A percentile compares a stretch with the other conserved stretches of the same genome.
These are phyloP conservation scores for Platismatia glauca DNA, from an alignment of 495 filamentous ascomycete species.

Conservation along the genomic window DNA sequence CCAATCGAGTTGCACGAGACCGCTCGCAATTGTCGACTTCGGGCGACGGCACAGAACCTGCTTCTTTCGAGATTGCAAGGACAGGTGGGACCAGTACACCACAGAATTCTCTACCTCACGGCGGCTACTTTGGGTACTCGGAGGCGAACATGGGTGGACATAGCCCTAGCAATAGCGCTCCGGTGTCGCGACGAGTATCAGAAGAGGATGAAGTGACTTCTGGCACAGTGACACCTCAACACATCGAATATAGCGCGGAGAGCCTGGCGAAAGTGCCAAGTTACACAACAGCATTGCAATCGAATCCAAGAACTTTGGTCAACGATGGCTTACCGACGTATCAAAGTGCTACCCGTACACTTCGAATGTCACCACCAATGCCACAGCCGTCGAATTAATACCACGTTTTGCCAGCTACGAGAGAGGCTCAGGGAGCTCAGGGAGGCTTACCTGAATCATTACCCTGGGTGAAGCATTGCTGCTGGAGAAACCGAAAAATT, in stretches of 20 bases:
- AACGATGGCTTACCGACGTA: constrained; percentile 31
- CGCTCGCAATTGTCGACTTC: constrained; percentile 20
- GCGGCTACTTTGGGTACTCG: constrained; percentile 9
- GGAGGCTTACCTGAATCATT: too few species aligned
- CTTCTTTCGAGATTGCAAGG: neutral
- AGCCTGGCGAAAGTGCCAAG: constrained; percentile 67
- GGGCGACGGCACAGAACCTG: constrained; percentile 8
- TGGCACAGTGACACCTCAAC: constrained; percentile 50
- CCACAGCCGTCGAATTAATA: neutral
- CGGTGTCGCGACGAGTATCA: constrained; percentile 50
- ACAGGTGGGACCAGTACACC: neutral
- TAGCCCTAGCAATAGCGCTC: constrained; percentile 31
- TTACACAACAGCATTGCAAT: constrained; percentile 66
- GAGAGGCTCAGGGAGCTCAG: neutral
- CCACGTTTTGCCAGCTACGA: neutral
- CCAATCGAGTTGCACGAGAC: constrained; percentile 12
- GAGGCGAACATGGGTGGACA: constrained; percentile 20
- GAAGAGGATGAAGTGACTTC: constrained; percentile 48
- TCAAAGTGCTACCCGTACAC: constrained; percentile 50
- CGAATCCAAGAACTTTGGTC: constrained; percentile 40
- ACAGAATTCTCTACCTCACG: constrained; percentile 2
- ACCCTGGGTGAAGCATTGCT: neutral
- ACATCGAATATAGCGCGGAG: constrained; percentile 52
- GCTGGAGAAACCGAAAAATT: neutral
- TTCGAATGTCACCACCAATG: constrained; percentile 43